Conservation (phyloP, 2,329 filamentous ascomycete genomes). For the Gremmenia infestans region DNA sequence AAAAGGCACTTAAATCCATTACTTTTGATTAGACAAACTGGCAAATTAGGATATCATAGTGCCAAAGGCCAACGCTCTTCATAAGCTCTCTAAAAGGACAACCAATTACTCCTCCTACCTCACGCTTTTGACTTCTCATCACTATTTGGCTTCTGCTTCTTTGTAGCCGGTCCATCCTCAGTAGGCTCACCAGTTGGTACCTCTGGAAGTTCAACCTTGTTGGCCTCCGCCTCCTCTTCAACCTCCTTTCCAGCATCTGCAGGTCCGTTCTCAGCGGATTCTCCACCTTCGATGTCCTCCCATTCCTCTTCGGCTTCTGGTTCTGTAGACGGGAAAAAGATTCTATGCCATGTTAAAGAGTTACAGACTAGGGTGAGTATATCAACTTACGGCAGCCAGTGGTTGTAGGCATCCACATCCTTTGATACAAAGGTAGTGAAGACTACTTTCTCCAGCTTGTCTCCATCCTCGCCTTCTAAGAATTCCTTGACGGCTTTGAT, state of each 20-base stretch:
- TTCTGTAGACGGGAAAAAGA: slow-evolving; percentile 44
- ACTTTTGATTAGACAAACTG: neutral
- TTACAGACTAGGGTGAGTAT: neutral
- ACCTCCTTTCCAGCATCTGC: slow-evolving; percentile 4
- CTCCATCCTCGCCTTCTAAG: slow-evolving; percentile 41
- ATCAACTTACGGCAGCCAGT: slow-evolving; percentile 65
- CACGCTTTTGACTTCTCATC: slow-evolving; percentile 8
- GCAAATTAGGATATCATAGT: neutral
- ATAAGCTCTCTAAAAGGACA: neutral
- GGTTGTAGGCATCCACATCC: slow-evolving; percentile 69
- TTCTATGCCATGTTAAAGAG: slow-evolving; percentile 29
- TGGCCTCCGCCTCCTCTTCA: slow-evolving; percentile 16
- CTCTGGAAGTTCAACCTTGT: slow-evolving; percentile 32
- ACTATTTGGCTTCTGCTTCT: slow-evolving; percentile 32
- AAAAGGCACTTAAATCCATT: no score
- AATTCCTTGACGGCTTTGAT: slow-evolving; percentile 53
- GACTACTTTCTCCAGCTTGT: slow-evolving; percentile 64
- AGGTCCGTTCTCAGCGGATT: slow-evolving; percentile 24
- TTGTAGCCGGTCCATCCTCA: slow-evolving; percentile 28
- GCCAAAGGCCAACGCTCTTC: neutral
- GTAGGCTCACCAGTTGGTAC: slow-evolving; percentile 34
- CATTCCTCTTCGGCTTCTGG: slow-evolving; percentile 21
- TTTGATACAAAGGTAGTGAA: slow-evolving; percentile 81
- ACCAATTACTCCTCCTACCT: neutral
- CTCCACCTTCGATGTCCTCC: slow-evolving; percentile 25